Conservation (phyloP, 2,329 filamentous ascomycete genomes). For the Colletotrichum cereale region DNA sequence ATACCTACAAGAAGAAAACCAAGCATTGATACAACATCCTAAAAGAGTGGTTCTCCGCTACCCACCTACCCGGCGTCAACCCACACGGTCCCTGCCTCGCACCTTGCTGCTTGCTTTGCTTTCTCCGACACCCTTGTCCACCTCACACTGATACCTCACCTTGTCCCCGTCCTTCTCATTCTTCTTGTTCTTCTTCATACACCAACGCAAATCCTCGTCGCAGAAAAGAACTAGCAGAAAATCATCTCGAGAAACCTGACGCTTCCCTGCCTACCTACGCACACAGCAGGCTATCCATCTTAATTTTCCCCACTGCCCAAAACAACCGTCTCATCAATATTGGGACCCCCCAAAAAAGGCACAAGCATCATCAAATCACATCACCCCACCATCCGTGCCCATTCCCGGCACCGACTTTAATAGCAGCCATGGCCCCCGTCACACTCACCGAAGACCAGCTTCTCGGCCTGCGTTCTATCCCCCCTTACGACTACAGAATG, state of each 20-base stretch:
- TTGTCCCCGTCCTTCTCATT: not conserved
- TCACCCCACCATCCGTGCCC: constrained; percentile 22
- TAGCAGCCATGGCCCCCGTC: constrained; percentile 34
- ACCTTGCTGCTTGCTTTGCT: not conserved
- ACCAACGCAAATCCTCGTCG: not conserved
- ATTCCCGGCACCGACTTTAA: constrained; percentile 9
- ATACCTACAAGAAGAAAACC: not conserved
- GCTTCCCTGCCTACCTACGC: constrained; percentile 10
- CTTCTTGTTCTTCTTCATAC: no score
- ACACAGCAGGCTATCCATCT: constrained; percentile 5
- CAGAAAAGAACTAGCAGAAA: constrained; percentile 1
- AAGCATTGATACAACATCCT: not conserved
- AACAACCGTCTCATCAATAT: constrained; percentile 32
- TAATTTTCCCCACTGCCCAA: constrained; percentile 29
- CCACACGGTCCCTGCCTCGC: constrained; percentile 3
- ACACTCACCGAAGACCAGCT: constrained; percentile 40
- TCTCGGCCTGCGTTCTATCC: constrained; percentile 43
- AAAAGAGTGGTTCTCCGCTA: not conserved
- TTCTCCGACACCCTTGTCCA: constrained; percentile 13
- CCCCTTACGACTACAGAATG: constrained; percentile 38
- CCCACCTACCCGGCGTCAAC: constrained; percentile 1
- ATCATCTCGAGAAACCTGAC: constrained; percentile 19
- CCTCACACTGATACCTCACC: not conserved
- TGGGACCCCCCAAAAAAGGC: constrained; percentile 32
- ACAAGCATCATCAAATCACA: constrained; percentile 6